A percentile compares a stretch with the other conserved stretches of the same genome.
Evolutionary conservation across 148 eudicot species (phyloP).

Genomic region (Vaccinium macrocarpon): DNA sequence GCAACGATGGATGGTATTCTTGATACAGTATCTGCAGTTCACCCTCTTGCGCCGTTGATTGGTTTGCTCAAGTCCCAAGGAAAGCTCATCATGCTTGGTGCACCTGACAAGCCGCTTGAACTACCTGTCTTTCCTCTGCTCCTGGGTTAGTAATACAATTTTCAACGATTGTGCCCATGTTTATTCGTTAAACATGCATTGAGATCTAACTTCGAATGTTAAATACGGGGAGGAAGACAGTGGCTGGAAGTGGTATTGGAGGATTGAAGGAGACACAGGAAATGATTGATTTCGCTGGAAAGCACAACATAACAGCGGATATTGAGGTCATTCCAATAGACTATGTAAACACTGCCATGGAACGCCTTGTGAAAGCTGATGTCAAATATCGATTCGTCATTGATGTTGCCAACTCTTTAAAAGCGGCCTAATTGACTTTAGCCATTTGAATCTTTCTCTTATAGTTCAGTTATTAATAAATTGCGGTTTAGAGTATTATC

Average conservation of each 20-base stretch:
- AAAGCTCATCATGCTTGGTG: conserved; percentile 13
- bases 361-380: conserved; percentile 10
- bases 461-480: neutral
- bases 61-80: neutral
- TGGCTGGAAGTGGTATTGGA: conserved; percentile 4
- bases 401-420: conserved; percentile 13
- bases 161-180: too few species aligned
- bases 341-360: conserved; percentile 15
- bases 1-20: conserved; percentile 8
- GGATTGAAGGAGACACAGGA: conserved; percentile 14
- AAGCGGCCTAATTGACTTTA: neutral
- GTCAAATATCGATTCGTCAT: conserved; percentile 14
- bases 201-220: neutral
- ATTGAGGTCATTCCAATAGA: conserved; percentile 12
- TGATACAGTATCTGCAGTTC: neutral
- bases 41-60: neutral
- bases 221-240: neutral
- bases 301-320: conserved; percentile 8
- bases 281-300: conserved; percentile 8
- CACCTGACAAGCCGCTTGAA: conserved; percentile 5
- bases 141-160: neutral
- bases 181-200: too few species aligned
- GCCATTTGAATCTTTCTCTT: neutral
- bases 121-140: neutral
- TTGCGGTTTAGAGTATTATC: neutral